Evolutionary conservation across 192 early-diverging fungal genomes (phyloP).

Genomic region (Coemansia umbellata): DNA sequence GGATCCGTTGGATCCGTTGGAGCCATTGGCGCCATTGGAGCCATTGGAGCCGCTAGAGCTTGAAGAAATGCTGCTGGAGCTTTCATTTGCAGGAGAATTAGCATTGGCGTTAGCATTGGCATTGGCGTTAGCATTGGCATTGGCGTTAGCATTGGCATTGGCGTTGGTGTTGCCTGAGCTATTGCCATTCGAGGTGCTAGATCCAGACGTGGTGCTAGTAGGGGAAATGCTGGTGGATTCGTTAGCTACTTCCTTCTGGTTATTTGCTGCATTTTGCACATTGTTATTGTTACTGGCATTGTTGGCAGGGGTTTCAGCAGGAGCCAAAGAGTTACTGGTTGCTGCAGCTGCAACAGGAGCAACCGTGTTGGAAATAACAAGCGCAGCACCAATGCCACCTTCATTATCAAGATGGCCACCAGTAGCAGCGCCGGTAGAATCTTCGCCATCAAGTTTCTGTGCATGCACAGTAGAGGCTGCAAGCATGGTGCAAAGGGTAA

Average conservation of each 20-base stretch:
- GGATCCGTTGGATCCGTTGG: not conserved
- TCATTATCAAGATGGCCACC: not conserved
- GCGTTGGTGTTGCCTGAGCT: not conserved
- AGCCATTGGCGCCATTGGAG: not conserved
- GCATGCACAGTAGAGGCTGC: conserved; percentile 19
- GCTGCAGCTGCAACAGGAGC: not conserved
- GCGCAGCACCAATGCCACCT: conserved; percentile 6
- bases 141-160: not conserved
- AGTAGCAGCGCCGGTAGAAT: not conserved
- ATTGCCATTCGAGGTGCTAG: not conserved
- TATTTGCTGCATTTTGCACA: not conserved
- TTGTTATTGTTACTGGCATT: not conserved
- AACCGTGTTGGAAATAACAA: not conserved
- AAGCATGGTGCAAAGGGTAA: conserved; percentile 25
- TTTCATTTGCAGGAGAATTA: not conserved
- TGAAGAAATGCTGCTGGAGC: no score
- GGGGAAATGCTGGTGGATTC: not conserved
- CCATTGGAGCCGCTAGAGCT: not conserved
- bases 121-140: not conserved
- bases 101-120: not conserved
- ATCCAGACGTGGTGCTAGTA: not conserved
- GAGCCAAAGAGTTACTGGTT: not conserved
- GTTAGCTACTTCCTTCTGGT: not conserved
- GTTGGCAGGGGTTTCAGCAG: not conserved
- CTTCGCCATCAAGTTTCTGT: conserved; percentile 5